Percentiles rank a stretch among this genome's conserved stretches.
Evolutionary conservation across 257 asterid genomes (phyloP).

Genomic region (Nicotiana noctiflora): DNA sequence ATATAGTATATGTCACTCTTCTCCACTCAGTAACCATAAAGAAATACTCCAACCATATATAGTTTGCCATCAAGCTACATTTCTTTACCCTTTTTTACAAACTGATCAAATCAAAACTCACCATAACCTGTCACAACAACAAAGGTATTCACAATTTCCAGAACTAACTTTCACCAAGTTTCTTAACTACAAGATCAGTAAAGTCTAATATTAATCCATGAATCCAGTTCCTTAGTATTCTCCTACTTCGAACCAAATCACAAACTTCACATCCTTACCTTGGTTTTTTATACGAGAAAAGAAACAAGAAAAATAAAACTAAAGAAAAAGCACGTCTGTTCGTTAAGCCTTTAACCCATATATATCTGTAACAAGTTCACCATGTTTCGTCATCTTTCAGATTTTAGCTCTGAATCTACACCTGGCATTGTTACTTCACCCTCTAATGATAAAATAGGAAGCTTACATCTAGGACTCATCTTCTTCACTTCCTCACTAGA

Average conservation of each 20-base stretch:
- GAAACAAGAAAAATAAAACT: neutral
- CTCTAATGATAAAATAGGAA: constrained; percentile 29
- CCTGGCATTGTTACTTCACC: constrained; percentile 36
- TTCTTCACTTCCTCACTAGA: constrained; percentile 75
- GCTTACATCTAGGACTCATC: constrained; percentile 51
- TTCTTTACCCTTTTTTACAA: constrained; percentile 1
- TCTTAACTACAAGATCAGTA: constrained; percentile 4
- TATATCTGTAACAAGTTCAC: constrained; percentile 10
- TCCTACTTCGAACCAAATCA: constrained; percentile 4
- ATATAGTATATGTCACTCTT: neutral
- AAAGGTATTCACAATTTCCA: constrained; percentile 29
- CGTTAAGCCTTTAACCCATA: neutral
- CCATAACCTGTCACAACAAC: constrained; percentile 15
- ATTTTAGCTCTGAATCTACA: constrained; percentile 40
- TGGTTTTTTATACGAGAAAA: neutral
- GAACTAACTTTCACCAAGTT: neutral
- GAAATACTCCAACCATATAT: neutral
- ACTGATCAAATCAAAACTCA: constrained; percentile 13
- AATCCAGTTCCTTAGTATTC: constrained; percentile 8
- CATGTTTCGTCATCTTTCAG: constrained; percentile 25
- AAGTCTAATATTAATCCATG: constrained; percentile 12
- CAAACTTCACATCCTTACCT: neutral
- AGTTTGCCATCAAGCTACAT: constrained; percentile 24
- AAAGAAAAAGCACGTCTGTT: neutral
- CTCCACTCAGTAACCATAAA: neutral